phyloP scores from a whole-genome alignment of 2,329 filamentous ascomycete genomes.

The Neofusicoccum kwambonambiense region DNA sequence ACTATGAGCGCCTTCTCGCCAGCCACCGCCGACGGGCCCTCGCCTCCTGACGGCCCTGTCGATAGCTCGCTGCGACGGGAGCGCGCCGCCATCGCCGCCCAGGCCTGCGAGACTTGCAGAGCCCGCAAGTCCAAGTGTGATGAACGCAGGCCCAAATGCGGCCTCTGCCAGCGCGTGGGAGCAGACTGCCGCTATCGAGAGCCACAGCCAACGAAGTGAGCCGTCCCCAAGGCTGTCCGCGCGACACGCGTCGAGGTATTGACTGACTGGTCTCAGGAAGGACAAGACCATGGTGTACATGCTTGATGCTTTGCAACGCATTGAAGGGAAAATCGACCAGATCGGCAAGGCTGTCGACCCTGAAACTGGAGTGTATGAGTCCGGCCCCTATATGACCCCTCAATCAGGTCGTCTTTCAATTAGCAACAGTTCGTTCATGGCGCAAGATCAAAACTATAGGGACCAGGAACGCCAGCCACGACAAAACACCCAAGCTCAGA shows the following conservation, averaged over 20 bases:
- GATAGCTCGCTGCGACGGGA: constrained; percentile 15
- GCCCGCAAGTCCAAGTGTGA: constrained; percentile 21
- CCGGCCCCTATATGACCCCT: background rate
- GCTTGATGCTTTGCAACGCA: constrained; percentile 12
- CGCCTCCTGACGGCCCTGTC: background rate
- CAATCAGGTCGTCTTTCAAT: constrained; percentile 16
- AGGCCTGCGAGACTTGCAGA: constrained; percentile 21
- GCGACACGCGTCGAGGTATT: background rate
- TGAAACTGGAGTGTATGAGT: background rate
- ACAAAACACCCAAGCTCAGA: background rate
- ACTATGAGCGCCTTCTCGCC: constrained; percentile 16
- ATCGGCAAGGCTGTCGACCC: constrained; percentile 16
- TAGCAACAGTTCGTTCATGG: background rate
- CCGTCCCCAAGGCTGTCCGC: background rate
- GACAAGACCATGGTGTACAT: constrained; percentile 21
- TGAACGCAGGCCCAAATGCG: constrained; percentile 20
- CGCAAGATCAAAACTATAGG: background rate
- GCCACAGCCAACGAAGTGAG: constrained; percentile 20
- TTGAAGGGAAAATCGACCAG: constrained; percentile 20
- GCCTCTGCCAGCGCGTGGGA: constrained; percentile 21
- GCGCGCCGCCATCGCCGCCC: constrained; percentile 20
- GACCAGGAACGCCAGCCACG: background rate
- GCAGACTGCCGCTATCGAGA: constrained; percentile 20
- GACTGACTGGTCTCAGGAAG: constrained; percentile 15
- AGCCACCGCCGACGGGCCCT: background rate